These are phyloP conservation scores for Blastocystis sp. DNA, from an alignment of 352 stramenopile species.

Conservation along the genomic window DNA sequence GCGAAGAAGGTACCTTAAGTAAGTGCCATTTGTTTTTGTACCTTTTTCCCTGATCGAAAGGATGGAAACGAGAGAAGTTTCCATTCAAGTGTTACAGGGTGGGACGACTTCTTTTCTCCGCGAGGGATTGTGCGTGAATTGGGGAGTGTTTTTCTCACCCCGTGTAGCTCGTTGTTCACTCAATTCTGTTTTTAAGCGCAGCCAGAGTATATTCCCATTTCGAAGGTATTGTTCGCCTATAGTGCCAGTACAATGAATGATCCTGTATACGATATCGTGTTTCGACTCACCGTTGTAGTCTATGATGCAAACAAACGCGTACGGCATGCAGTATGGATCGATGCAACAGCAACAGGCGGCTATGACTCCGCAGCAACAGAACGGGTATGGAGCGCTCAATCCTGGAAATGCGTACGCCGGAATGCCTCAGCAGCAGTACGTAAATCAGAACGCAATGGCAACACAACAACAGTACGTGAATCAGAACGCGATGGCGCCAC, in stretches of 20 bases:
- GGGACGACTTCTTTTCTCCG: not conserved
- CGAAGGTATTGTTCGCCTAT: not conserved
- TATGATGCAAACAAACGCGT: constrained; percentile 14
- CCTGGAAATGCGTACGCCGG: not conserved
- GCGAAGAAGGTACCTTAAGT: constrained; percentile 39
- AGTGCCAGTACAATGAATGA: constrained; percentile 27
- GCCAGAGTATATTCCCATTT: not conserved
- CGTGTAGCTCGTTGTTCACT: constrained; percentile 4
- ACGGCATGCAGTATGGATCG: constrained; percentile 11
- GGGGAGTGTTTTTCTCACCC: constrained; percentile 5
- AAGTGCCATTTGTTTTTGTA: constrained; percentile 54
- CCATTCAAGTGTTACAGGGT: not conserved
- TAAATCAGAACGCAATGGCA: not conserved
- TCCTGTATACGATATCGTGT: not conserved
- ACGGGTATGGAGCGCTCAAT: not conserved
- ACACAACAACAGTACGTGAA: not conserved
- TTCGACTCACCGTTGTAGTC: not conserved
- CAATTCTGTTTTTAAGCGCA: not conserved
- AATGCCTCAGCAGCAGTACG: not conserved
- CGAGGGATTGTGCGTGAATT: not conserved
- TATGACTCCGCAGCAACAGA: not conserved
- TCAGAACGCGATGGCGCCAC: not conserved
- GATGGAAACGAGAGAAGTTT: not conserved
- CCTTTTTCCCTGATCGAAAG: constrained; percentile 18
- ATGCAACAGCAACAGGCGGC: not conserved